Evolutionary conservation across 306 rosid species (phyloP).

Genomic region (Castanea crenata): DNA sequence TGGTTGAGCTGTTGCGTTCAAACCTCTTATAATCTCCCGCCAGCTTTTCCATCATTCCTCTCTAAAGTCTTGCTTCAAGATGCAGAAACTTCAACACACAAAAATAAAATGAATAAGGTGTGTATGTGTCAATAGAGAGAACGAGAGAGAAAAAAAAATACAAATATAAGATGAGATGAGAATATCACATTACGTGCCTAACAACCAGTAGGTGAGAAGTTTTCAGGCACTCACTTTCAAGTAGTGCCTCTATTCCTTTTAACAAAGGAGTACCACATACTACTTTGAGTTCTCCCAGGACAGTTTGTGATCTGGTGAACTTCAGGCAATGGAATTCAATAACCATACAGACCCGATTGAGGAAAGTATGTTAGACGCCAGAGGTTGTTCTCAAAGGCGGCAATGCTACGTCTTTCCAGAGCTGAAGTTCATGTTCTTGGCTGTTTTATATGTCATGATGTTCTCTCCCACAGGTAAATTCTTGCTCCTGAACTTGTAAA

Average conservation of each 20-base stretch:
- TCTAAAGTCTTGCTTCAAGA: slow-evolving; percentile 30
- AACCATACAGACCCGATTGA: background rate
- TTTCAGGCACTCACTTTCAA: background rate
- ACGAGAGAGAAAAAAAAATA: slow-evolving; percentile 27
- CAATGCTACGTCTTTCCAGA: slow-evolving; percentile 5
- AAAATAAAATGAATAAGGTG: slow-evolving; percentile 16
- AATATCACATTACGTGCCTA: slow-evolving; percentile 23
- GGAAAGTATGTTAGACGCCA: background rate
- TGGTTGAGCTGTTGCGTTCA: slow-evolving; percentile 18
- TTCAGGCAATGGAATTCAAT: slow-evolving; percentile 30
- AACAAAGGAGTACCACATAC: slow-evolving; percentile 8
- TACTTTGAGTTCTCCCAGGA: background rate
- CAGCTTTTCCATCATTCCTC: slow-evolving; percentile 23
- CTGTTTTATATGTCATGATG: slow-evolving; percentile 34
- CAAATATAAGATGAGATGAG: background rate
- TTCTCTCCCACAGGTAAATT: slow-evolving; percentile 46
- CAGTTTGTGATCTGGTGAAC: slow-evolving; percentile 23
- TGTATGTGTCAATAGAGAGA: slow-evolving; percentile 5
- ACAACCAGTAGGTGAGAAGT: slow-evolving; percentile 34
- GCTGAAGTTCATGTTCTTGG: slow-evolving; percentile 31
- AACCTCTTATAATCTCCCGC: slow-evolving; percentile 21
- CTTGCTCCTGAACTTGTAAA: background rate
- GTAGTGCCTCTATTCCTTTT: slow-evolving; percentile 3
- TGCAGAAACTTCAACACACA: slow-evolving; percentile 15
- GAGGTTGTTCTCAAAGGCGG: background rate